A percentile compares a stretch with the other conserved stretches of the same genome.
phyloP scores from a whole-genome alignment of 345 rosid species.

The Pugionium dolabratum region DNA sequence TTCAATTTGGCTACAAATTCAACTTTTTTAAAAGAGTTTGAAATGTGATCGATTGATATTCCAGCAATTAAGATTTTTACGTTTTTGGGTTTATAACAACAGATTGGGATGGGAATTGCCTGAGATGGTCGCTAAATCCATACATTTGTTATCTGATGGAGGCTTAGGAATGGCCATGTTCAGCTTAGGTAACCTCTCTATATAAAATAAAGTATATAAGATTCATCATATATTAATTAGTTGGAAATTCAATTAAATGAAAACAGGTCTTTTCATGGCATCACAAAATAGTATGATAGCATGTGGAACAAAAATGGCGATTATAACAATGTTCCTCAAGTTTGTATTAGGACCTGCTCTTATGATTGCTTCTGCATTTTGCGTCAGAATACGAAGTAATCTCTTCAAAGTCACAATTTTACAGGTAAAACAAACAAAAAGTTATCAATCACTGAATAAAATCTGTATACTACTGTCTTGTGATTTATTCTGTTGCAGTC shows the following conservation, averaged over 20 bases:
- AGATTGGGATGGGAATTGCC: slow-evolving; percentile 77
- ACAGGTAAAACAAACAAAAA: slow-evolving; percentile 49
- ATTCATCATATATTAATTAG: not conserved
- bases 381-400: slow-evolving; percentile 50
- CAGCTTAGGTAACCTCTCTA: slow-evolving; percentile 66
- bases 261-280: slow-evolving; percentile 85
- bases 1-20: not conserved
- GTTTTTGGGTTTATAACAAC: not conserved
- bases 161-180: slow-evolving; percentile 98
- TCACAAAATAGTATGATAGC: slow-evolving; percentile 63
- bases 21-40: not conserved
- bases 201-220: not conserved
- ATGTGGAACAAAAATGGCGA: slow-evolving; percentile 63
- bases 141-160: slow-evolving; percentile 67
- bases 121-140: slow-evolving; percentile 60
- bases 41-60: not conserved
- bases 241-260: not conserved
- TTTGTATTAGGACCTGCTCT: slow-evolving; percentile 68
- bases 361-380: slow-evolving; percentile 64
- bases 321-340: slow-evolving; percentile 58
- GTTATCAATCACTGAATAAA: not conserved
- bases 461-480: not conserved
- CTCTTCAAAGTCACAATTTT: slow-evolving; percentile 59
- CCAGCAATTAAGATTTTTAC: slow-evolving; percentile 5
- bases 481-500: slow-evolving; percentile 52